phyloP scores from a whole-genome alignment of 306 rosid species.

The Coriaria nepalensis region DNA sequence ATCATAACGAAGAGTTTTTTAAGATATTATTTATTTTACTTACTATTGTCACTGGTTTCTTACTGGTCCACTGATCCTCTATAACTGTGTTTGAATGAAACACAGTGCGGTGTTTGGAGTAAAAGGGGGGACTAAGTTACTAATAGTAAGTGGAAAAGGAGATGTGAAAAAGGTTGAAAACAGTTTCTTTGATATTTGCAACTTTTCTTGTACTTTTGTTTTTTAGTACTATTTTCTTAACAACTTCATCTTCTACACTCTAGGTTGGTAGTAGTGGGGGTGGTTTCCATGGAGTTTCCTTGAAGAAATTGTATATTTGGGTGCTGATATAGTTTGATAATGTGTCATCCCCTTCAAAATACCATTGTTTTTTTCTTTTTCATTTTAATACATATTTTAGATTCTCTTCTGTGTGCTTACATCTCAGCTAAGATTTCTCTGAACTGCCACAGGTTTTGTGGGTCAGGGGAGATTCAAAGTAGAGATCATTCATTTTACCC shows the following conservation, averaged over 20 bases:
- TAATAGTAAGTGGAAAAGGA: slow-evolving; percentile 5
- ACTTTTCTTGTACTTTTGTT: slow-evolving; percentile 12
- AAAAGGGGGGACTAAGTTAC: slow-evolving; percentile 28
- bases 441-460: slow-evolving; percentile 39
- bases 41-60: slow-evolving; percentile 18
- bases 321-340: slow-evolving; percentile 35
- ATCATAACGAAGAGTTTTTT: too few species aligned
- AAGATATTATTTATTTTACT: too few species aligned
- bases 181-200: slow-evolving; percentile 5
- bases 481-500: slow-evolving; percentile 20
- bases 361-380: background rate
- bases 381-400: slow-evolving; percentile 23
- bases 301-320: slow-evolving; percentile 49
- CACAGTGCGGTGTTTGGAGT: slow-evolving; percentile 18
- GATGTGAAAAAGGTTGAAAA: too few species aligned
- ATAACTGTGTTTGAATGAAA: slow-evolving; percentile 14
- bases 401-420: slow-evolving; percentile 30
- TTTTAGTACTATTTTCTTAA: background rate
- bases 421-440: slow-evolving; percentile 29
- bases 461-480: slow-evolving; percentile 36
- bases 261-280: slow-evolving; percentile 90
- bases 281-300: slow-evolving; percentile 74
- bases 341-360: slow-evolving; percentile 1
- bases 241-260: slow-evolving; percentile 1
- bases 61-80: slow-evolving; percentile 18